These are phyloP conservation scores for Endoconidiophora polonica DNA, from an alignment of 2,329 filamentous ascomycete genomes.

Conservation along the genomic window DNA sequence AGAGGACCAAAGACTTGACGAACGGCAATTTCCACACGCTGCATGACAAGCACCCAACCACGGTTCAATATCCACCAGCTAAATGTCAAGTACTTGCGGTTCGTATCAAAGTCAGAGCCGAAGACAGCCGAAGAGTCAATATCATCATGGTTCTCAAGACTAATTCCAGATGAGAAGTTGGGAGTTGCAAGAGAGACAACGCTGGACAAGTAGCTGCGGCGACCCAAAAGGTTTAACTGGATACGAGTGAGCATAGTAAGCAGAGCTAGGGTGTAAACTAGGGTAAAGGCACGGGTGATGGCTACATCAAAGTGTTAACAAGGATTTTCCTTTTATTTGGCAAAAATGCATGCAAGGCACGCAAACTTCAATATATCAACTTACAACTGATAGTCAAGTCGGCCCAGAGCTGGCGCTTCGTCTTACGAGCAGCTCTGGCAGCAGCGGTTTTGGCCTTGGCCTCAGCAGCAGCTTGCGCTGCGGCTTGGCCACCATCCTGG, in stretches of 20 bases:
- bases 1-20: slow-evolving; percentile 77
- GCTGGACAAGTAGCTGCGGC: slow-evolving; percentile 87
- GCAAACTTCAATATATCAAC: slow-evolving; percentile 19
- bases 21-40: slow-evolving; percentile 70
- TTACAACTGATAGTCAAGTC: slow-evolving; percentile 89
- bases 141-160: slow-evolving; percentile 83
- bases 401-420: slow-evolving; percentile 90
- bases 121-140: slow-evolving; percentile 67
- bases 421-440: slow-evolving; percentile 37
- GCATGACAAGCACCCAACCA: slow-evolving; percentile 71
- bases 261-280: slow-evolving; percentile 80
- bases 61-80: slow-evolving; percentile 95
- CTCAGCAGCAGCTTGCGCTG: slow-evolving; percentile 8
- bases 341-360: neutral
- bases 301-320: slow-evolving; percentile 32
- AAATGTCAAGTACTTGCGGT: slow-evolving; percentile 85
- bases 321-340: neutral
- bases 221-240: slow-evolving; percentile 90
- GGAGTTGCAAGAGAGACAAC: slow-evolving; percentile 81
- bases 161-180: slow-evolving; percentile 58
- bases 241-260: slow-evolving; percentile 85
- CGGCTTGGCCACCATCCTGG: slow-evolving; percentile 18
- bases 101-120: slow-evolving; percentile 90
- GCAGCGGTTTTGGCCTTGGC: slow-evolving; percentile 9
- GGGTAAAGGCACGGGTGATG: slow-evolving; percentile 75